Base-by-base conservation (phyloP, 345 rosid genomes). In the Lepidium sativum region DNA sequence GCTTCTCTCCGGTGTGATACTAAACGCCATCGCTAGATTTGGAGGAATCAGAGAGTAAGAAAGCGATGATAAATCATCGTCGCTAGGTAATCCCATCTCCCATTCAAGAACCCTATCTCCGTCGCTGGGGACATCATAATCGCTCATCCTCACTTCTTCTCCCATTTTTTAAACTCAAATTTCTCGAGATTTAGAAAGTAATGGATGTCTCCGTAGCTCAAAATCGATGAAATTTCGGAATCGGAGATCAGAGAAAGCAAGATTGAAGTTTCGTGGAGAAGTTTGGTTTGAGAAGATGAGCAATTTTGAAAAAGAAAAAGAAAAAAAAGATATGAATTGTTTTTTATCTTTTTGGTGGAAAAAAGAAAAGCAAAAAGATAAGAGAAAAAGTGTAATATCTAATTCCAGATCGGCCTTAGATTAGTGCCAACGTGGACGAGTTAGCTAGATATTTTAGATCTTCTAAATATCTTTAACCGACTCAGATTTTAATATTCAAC, bases 21-120 rank as follows among this genome's bases (percentile, higher is more conserved):
- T 85, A 71, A 91, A 91, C 16, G 98, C 96, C n/a, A 83, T 67
- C 0, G 87, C 90, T 1, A 91, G 88, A 53, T 76, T 82, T 61
- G 79, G 78, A 0, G 96, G 84, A 42, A 91, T 49, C 60, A 91
- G 71, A 39, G 56, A 56, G 61, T 84, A 87, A 1, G 78, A 80
- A 33, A 91, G 70, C 16, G 96, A 89, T 5, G 90, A 74, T 13
- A 91, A 73, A 8, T 77, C 51, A 10, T 72, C 59, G 11, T 51
- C 63, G 37, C 18, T 29, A 4, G 75, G 74, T 39, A 69, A 31
- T 8, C 60, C 68, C 12, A 14, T 52, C 12, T 41, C 68, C 74
- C 68, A 69, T 41, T 60, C 74, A 12, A 15, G 6, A 42, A 60
- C 31, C 53, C 7, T 40, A 47, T 67, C 75, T 18, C 68, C 77